These are phyloP conservation scores for Euphrasia confusa DNA, from an alignment of 257 asterid species.

Conservation along the genomic window DNA sequence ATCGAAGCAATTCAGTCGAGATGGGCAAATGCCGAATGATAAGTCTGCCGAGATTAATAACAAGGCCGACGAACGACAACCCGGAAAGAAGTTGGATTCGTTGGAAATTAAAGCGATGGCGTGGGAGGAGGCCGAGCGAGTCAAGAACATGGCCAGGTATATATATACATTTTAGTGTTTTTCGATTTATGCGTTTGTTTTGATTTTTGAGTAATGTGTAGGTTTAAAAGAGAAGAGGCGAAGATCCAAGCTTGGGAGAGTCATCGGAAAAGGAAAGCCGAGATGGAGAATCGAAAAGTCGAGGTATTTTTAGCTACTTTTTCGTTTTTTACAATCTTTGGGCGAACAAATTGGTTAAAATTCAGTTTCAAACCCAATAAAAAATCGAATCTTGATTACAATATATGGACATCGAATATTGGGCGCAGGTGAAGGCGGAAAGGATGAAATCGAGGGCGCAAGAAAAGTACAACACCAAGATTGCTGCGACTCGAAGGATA, in stretches of 20 bases:
- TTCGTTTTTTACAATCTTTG: not conserved
- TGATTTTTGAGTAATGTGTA: constrained; percentile 5
- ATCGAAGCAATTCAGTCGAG: constrained; percentile 31
- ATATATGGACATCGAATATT: too few relatives aligned
- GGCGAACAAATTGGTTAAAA: too few relatives aligned
- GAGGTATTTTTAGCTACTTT: constrained; percentile 46
- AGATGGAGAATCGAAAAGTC: constrained; percentile 69
- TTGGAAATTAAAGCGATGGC: constrained; percentile 71
- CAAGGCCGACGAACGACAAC: constrained; percentile 21
- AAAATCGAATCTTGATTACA: too few relatives aligned
- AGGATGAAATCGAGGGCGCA: constrained; percentile 71
- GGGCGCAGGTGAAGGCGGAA: constrained; percentile 74
- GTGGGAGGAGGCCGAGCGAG: constrained; percentile 95
- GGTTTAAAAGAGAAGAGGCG: constrained; percentile 91
- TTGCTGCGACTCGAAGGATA: constrained; percentile 65
- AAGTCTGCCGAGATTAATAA: constrained; percentile 19
- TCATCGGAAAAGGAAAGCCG: constrained; percentile 83
- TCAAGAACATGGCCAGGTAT: constrained; percentile 86
- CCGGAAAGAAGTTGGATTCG: constrained; percentile 45
- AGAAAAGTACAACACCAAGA: constrained; percentile 59
- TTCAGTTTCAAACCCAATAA: too few relatives aligned
- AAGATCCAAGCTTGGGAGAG: constrained; percentile 96
- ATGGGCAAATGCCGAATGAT: constrained; percentile 31
- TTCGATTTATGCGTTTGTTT: not conserved
- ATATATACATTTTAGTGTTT: not conserved